Percentiles rank a stretch among this genome's conserved stretches.
These are phyloP conservation scores for Isatis tinctoria DNA, from an alignment of 345 rosid genomes.

Conservation along the genomic window DNA sequence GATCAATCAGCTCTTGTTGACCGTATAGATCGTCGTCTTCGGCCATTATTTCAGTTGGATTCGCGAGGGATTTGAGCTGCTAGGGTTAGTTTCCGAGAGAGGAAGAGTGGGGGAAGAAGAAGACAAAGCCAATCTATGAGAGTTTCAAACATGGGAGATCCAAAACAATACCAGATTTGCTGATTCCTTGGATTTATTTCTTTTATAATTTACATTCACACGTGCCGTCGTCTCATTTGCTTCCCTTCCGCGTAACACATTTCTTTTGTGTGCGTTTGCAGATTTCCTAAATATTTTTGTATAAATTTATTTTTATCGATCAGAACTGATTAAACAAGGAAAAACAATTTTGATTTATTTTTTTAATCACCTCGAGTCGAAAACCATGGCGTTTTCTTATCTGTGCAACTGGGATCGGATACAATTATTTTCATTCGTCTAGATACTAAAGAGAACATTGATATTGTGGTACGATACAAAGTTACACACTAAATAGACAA, in stretches of 20 bases:
- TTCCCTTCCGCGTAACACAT: background rate
- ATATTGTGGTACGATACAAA: constrained; percentile 11
- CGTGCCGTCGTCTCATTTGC: background rate
- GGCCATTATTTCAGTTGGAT: constrained; percentile 9
- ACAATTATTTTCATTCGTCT: background rate
- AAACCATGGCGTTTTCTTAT: background rate
- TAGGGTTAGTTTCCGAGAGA: constrained; percentile 12
- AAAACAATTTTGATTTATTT: too few species aligned
- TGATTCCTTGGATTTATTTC: background rate
- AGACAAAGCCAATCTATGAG: background rate
- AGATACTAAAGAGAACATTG: constrained; percentile 15
- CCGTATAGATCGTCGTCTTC: constrained; percentile 1
- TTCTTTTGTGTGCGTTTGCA: background rate
- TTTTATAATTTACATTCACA: background rate
- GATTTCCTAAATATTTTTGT: background rate
- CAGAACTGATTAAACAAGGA: background rate
- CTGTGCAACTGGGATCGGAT: background rate
- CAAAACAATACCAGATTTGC: background rate
- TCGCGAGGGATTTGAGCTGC: background rate
- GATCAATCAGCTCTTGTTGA: background rate
- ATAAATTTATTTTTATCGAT: background rate
- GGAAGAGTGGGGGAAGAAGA: background rate
- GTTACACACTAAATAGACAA: constrained; percentile 31
- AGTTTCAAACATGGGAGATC: constrained; percentile 6
- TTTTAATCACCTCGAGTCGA: background rate